Evolutionary conservation across 106 monocot species (phyloP).

Genomic region (Dendrobium huoshanense): DNA sequence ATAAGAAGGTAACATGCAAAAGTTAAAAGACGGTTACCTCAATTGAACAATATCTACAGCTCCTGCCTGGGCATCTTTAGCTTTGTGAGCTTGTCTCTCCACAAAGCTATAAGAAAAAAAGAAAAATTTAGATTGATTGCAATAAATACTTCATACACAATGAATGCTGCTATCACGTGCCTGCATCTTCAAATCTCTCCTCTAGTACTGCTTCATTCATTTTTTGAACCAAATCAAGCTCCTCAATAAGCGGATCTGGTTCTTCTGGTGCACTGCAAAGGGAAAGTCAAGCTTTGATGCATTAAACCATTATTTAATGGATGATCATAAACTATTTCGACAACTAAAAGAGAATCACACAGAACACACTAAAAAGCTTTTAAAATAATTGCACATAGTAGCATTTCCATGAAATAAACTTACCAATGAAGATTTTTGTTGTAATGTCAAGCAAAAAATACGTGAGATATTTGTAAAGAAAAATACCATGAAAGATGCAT

Average conservation of each 20-base stretch:
- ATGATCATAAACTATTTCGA: too few species aligned
- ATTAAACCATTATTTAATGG: neutral
- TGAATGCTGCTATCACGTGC: constrained; percentile 13
- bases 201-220: constrained; percentile 37
- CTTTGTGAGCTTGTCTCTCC: constrained; percentile 32
- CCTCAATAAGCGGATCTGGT: constrained; percentile 40
- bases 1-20: neutral
- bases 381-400: too few species aligned
- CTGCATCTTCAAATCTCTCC: constrained; percentile 68
- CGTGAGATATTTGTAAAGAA: too few species aligned
- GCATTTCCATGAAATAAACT: too few species aligned
- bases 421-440: too few species aligned
- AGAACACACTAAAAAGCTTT: too few species aligned
- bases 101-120: constrained; percentile 25
- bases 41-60: constrained; percentile 9
- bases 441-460: too few species aligned
- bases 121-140: neutral
- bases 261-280: constrained; percentile 52
- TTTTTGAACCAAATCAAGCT: constrained; percentile 50
- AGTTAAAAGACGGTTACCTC: constrained; percentile 12
- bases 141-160: neutral
- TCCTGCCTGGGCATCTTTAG: constrained; percentile 13
- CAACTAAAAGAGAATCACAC: too few species aligned
- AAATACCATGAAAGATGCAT: too few species aligned
- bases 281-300: neutral